These are phyloP conservation scores for Clitopilus hobsonii DNA, from an alignment of 768 basidiomycete genomes.

Conservation along the genomic window DNA sequence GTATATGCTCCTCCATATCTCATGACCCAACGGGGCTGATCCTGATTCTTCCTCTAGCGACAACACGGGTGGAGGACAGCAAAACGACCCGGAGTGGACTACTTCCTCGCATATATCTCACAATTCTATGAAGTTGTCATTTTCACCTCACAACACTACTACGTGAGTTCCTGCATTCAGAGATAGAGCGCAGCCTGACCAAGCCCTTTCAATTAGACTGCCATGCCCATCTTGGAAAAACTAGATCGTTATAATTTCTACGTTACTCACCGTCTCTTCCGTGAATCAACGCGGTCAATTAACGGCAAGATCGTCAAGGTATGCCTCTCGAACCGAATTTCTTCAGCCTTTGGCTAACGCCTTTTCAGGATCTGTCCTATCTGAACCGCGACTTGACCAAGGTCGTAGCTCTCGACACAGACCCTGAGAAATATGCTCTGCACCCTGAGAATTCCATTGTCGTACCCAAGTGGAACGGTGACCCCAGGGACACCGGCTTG, in stretches of 20 bases:
- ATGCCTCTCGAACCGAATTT: slow-evolving; percentile 2
- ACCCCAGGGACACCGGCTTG: slow-evolving; percentile 63
- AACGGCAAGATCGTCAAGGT: slow-evolving; percentile 88
- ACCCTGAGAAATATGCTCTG: slow-evolving; percentile 67
- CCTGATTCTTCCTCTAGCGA: slow-evolving; percentile 45
- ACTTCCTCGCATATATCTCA: slow-evolving; percentile 95
- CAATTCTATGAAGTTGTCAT: slow-evolving; percentile 98
- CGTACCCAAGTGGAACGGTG: slow-evolving; percentile 83
- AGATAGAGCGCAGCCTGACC: no score
- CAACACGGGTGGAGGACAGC: slow-evolving; percentile 96
- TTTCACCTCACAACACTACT: slow-evolving; percentile 87
- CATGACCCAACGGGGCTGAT: background rate
- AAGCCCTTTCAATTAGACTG: slow-evolving; percentile 69
- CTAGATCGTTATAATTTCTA: slow-evolving; percentile 91
- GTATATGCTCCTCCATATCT: slow-evolving; percentile 27
- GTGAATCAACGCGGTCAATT: slow-evolving; percentile 82
- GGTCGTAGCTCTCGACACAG: slow-evolving; percentile 83
- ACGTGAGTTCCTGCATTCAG: slow-evolving; percentile 54
- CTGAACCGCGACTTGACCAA: slow-evolving; percentile 91
- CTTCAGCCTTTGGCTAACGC: background rate
- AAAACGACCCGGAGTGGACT: slow-evolving; percentile 96
- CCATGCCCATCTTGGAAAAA: slow-evolving; percentile 83
- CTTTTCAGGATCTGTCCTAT: slow-evolving; percentile 77
- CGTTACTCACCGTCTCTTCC: slow-evolving; percentile 86
- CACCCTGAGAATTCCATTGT: slow-evolving; percentile 90